Evolutionary conservation across 495 filamentous ascomycete species (phyloP).

Genomic region (Glarea lozoyensis): DNA sequence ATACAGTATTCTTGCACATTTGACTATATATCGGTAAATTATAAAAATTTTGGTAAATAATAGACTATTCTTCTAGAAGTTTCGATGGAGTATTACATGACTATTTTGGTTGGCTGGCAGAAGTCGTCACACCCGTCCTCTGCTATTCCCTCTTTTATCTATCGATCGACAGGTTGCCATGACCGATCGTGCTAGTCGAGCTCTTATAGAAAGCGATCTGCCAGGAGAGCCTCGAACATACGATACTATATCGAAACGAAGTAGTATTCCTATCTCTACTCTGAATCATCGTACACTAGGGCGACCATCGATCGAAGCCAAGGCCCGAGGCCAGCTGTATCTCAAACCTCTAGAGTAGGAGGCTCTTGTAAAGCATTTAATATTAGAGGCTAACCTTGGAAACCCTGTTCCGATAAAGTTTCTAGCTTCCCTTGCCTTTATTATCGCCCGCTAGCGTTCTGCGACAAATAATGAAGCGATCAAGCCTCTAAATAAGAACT

Average conservation of each 20-base stretch:
- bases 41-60: too few relatives aligned
- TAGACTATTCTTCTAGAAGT: conserved; percentile 2
- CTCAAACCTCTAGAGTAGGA: conserved; percentile 4
- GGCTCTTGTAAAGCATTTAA: conserved; percentile 7
- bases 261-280: conserved; percentile 6
- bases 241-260: conserved; percentile 7
- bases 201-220: conserved; percentile 5
- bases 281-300: conserved; percentile 7
- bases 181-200: conserved; percentile 8
- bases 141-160: not conserved
- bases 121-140: too few relatives aligned
- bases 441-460: conserved; percentile 4
- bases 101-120: not conserved
- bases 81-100: not conserved
- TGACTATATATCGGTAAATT: not conserved
- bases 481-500: conserved; percentile 12
- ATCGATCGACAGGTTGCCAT: conserved; percentile 4
- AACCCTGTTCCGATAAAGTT: conserved; percentile 11
- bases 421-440: conserved; percentile 6
- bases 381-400: conserved; percentile 7
- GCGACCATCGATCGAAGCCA: conserved; percentile 6
- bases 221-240: conserved; percentile 8
- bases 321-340: conserved; percentile 9
- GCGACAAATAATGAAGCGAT: conserved; percentile 4
- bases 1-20: not conserved